Percentiles rank a stretch among this genome's conserved stretches.
Conservation (phyloP, 495 filamentous ascomycete species). For the Pyrenula aspistea region DNA sequence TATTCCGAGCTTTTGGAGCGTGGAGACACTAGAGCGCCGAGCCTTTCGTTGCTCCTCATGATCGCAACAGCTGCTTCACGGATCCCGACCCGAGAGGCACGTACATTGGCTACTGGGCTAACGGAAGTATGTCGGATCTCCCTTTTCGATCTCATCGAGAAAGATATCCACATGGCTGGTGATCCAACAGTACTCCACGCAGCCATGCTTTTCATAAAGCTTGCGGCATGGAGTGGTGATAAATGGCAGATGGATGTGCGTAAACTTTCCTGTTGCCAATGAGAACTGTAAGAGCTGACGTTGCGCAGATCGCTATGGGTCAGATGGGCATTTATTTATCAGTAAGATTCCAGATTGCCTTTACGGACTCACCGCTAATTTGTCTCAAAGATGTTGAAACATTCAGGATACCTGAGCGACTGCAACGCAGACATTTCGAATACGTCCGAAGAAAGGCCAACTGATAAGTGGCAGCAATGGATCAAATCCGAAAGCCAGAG, state of each 20-base stretch:
- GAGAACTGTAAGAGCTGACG: background rate
- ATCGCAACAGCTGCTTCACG: conserved; percentile 50
- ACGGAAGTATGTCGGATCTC: conserved; percentile 55
- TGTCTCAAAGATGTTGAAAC: conserved; percentile 40
- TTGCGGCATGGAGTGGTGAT: conserved; percentile 54
- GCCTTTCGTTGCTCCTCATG: conserved; percentile 49
- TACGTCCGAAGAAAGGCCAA: background rate
- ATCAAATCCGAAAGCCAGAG: conserved; percentile 43
- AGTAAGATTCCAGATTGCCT: conserved; percentile 22
- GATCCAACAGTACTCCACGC: conserved; percentile 45
- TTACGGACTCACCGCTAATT: background rate
- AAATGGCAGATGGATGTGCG: conserved; percentile 54
- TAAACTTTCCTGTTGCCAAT: background rate
- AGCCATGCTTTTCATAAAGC: conserved; percentile 46
- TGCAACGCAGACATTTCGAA: conserved; percentile 1
- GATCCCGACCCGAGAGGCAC: conserved; percentile 42
- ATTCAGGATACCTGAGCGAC: conserved; percentile 37
- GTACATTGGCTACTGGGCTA: conserved; percentile 46
- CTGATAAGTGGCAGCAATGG: conserved; percentile 38
- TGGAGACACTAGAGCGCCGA: conserved; percentile 41
- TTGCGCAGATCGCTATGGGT: conserved; percentile 42
- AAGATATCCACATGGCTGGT: conserved; percentile 46
- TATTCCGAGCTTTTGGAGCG: conserved; percentile 44
- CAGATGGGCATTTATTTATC: conserved; percentile 55
- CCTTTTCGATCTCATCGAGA: conserved; percentile 53